Evolutionary conservation across 2,329 filamentous ascomycete species (phyloP), one percentile per base, ranked within the genome.

Genomic region (Pseudogymnoascus sp.): DNA sequence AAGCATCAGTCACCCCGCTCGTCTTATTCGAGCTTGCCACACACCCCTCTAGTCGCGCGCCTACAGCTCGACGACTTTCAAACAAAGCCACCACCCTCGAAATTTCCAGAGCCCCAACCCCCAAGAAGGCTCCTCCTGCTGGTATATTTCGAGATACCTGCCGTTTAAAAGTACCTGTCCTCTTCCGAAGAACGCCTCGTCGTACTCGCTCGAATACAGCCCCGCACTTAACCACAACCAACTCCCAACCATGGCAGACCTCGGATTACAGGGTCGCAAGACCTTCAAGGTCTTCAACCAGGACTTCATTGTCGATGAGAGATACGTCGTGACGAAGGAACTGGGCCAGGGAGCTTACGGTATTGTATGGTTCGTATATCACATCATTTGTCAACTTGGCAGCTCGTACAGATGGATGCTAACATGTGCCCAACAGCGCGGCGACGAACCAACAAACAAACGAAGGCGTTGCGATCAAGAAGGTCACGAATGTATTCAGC

Each of bases 201-300:
- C 7, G 50, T 15, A 33, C 50, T 56, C 29, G 50, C 29, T 56
- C 29, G 29, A 56, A 19, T 44, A 38, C 59, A 60, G 33, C 59
- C 38, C 38, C 59, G 35, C 59, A 44, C 59, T 44, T 56, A 21
- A 33, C 50, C 10, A 56, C 50, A 60, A 61, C 46, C 29, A 31
- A 59, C 31, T 62, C 65, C 35, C 46, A 64, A 71, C 44, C 63
- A 74, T 74, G 72, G 63, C 72, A 64, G 72, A 74, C 62, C 69
- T 74, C 5, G 50, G 50, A 56, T 56, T 56, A 33, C 69, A 68
- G 62, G 87, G 87, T 74, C 88, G 92, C 78, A 97, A 96, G 84
- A 86, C 93, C 77, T 97, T 96, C 84, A 96, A 96, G 87, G 93
- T 99, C 76, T 99, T 99, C 81, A 97, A 97, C 83, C 95, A 99